Conservation (phyloP, 1,139 yeast genomes). For the Candida gigantensis region DNA sequence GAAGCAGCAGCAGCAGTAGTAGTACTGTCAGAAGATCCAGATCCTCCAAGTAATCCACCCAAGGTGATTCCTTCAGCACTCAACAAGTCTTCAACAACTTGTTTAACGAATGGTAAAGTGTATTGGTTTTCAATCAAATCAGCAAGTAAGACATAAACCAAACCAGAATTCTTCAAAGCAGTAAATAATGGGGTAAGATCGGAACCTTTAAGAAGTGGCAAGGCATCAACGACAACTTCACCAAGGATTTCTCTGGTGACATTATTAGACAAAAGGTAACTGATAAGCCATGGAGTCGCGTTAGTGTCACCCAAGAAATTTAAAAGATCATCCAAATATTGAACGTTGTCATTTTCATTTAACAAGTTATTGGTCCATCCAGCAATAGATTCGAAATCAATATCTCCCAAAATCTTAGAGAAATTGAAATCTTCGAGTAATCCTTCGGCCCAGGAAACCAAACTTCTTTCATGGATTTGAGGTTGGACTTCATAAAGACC, state of each 20-base stretch:
- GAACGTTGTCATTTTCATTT: slow-evolving; percentile 22
- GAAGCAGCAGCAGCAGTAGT: slow-evolving; percentile 9
- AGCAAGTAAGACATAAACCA: slow-evolving; percentile 33
- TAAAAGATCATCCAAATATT: slow-evolving; percentile 29
- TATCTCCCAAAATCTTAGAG: slow-evolving; percentile 20
- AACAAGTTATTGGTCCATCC: slow-evolving; percentile 33
- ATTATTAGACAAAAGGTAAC: slow-evolving; percentile 28
- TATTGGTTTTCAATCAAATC: slow-evolving; percentile 27
- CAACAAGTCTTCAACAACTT: slow-evolving; percentile 24
- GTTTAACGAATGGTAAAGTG: slow-evolving; percentile 29
- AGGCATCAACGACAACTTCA: slow-evolving; percentile 20
- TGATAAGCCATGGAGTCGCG: slow-evolving; percentile 28
- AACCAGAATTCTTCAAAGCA: slow-evolving; percentile 36
- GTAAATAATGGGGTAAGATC: slow-evolving; percentile 33
- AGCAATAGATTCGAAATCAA: slow-evolving; percentile 32
- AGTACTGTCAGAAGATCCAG: slow-evolving; percentile 1
- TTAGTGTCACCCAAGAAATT: slow-evolving; percentile 26
- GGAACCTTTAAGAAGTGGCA: slow-evolving; percentile 19
- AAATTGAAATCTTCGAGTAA: slow-evolving; percentile 22
- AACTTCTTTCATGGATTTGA: slow-evolving; percentile 21
- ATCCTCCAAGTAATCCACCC: slow-evolving; percentile 7
- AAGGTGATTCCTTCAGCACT: slow-evolving; percentile 7
- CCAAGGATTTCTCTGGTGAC: slow-evolving; percentile 23
- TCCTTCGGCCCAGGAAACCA: slow-evolving; percentile 15
- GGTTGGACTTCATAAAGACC: slow-evolving; percentile 4